Base-by-base conservation (phyloP, 345 rosid species). In the Conringia planisiliqua region DNA sequence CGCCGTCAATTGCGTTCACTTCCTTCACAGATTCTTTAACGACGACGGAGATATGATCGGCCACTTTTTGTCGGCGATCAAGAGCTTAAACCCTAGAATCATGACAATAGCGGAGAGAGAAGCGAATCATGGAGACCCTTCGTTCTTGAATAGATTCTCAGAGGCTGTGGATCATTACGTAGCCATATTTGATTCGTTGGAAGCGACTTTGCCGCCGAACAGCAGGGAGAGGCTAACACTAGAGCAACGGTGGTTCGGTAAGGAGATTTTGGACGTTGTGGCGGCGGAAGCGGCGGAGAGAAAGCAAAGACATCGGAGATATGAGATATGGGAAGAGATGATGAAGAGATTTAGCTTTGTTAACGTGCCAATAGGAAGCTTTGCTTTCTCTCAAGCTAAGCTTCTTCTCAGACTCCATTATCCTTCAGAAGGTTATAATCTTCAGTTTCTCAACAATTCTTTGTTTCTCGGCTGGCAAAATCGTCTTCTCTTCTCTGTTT, bases 341-440 rank as follows among this genome's bases (percentile, higher is more conserved):
- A 71, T 95, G 64, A 82, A 86, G 47, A 83, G 92, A 47, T 54
- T 83, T n/a, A 96, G 97, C 0, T 92, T 91, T 54, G 65, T 57
- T 18, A 87, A 87, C 70, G 88, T 92, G 33, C 86, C 97, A 0
- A 72, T 92, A 32, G 91, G 99, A 71, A 86, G 90, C 24, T 95
- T 84, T 46, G 96, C 97, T 29, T 70, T 86, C 9, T 89, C 99
- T 10, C 99, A 95, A 80, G 99, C 99, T 7, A 92, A 91, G 87
- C 89, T 95, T 60, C 86, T 95, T 12, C 76, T 95, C 22, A 83
- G 97, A 74, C 97, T 95, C 51, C 97, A 95, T 72, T 95, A 95
- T 80, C 99, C 99, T 17, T 88, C 92, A 2, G 99, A 91, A 74
- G 99, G 99, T 71, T 95, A 88, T 70, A 88, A 82, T 71, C 93